A percentile compares a stretch with the other conserved stretches of the same genome.
Evolutionary conservation across 805 yeast genomes (phyloP).

Genomic region (Babjeviella inositovora): DNA sequence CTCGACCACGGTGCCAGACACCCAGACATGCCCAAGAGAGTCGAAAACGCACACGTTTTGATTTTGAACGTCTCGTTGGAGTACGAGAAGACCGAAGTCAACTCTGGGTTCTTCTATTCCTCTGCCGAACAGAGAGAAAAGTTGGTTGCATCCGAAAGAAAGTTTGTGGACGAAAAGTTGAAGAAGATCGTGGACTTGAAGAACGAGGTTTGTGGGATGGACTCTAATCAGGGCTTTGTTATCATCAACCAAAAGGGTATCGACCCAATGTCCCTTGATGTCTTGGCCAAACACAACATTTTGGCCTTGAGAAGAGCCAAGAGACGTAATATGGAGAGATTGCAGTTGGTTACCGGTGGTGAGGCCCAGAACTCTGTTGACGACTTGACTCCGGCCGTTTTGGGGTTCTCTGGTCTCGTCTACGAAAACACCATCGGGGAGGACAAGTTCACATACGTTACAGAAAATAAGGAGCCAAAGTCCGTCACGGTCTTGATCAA

Average conservation of each 20-base stretch:
- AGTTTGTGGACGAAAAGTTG: slow-evolving; percentile 87
- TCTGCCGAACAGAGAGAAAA: slow-evolving; percentile 93
- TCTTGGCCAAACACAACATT: slow-evolving; percentile 83
- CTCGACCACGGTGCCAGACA: slow-evolving; percentile 98
- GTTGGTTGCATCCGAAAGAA: slow-evolving; percentile 84
- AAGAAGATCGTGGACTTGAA: slow-evolving; percentile 84
- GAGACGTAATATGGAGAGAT: slow-evolving; percentile 97
- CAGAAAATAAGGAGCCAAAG: slow-evolving; percentile 79
- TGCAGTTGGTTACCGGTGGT: slow-evolving; percentile 93
- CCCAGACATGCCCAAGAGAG: slow-evolving; percentile 94
- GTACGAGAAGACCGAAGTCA: slow-evolving; percentile 95
- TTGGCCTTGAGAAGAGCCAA: slow-evolving; percentile 95
- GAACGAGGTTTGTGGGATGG: slow-evolving; percentile 76
- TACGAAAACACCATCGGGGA: slow-evolving; percentile 92
- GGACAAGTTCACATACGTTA: slow-evolving; percentile 92
- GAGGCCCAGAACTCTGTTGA: slow-evolving; percentile 96
- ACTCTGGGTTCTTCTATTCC: slow-evolving; percentile 89
- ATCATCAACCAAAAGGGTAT: slow-evolving; percentile 97
- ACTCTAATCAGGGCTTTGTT: slow-evolving; percentile 66
- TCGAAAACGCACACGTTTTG: slow-evolving; percentile 70
- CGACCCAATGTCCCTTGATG: slow-evolving; percentile 94
- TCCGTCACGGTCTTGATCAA: slow-evolving; percentile 84
- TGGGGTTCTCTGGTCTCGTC: slow-evolving; percentile 84
- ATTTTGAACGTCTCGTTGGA: slow-evolving; percentile 89
- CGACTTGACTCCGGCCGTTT: slow-evolving; percentile 60